Conservation (phyloP, 139 green algal species). For the Coccomyxa sp. region DNA sequence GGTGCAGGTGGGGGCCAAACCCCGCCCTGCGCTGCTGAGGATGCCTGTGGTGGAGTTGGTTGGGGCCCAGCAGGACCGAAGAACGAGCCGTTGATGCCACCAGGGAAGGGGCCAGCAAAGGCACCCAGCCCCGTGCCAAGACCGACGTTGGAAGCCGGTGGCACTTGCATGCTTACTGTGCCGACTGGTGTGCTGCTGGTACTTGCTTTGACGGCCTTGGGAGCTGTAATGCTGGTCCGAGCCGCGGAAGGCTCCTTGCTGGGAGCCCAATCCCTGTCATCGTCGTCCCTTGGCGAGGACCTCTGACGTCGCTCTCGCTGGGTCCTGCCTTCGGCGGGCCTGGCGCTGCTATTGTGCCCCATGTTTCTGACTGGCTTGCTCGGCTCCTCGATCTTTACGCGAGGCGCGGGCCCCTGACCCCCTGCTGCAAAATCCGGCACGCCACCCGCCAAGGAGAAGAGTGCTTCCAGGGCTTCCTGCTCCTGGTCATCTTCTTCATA, state of each 20-base stretch:
- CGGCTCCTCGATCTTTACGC: neutral
- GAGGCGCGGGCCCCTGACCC: too few relatives aligned
- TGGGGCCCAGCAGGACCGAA: neutral
- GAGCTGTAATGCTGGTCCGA: neutral
- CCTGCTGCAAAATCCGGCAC: too few relatives aligned
- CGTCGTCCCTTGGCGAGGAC: neutral
- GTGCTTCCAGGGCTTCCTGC: constrained; percentile 19
- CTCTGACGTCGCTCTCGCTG: neutral
- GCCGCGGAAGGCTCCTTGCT: neutral
- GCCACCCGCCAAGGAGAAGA: constrained; percentile 29
- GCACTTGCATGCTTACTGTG: neutral
- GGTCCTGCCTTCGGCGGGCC: neutral
- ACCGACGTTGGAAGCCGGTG: neutral
- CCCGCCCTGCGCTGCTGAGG: neutral
- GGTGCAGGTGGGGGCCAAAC: neutral
- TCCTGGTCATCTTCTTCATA: too few relatives aligned
- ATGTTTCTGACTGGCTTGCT: too few relatives aligned
- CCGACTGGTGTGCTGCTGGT: neutral
- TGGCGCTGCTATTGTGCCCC: too few relatives aligned
- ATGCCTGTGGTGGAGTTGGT: neutral
- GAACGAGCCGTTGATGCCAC: neutral
- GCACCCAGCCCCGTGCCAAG: neutral
- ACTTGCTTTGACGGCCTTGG: neutral
- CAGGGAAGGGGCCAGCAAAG: neutral
- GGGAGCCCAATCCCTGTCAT: neutral